A percentile compares a stretch with the other conserved stretches of the same genome.
Evolutionary conservation across 345 rosid genomes (phyloP).

Genomic region (Excoecaria agallocha): DNA sequence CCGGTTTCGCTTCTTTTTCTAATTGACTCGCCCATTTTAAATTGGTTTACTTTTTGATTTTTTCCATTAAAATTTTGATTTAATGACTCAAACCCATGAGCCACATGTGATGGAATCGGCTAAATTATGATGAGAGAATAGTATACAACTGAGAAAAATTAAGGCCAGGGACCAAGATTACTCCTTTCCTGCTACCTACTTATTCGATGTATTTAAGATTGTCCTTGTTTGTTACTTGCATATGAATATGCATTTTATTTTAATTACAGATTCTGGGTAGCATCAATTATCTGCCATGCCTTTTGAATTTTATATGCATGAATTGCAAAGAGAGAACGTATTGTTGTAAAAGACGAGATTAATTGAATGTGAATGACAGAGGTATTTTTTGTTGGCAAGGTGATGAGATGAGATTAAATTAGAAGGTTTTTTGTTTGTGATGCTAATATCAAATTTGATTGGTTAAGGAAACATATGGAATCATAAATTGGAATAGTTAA

Average conservation of each 20-base stretch:
- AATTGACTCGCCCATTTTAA: neutral
- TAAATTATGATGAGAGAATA: neutral
- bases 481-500: no score
- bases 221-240: neutral
- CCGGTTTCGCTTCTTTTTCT: conserved; percentile 20
- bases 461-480: no score
- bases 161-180: neutral
- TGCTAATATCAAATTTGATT: no score
- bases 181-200: neutral
- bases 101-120: neutral
- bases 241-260: neutral
- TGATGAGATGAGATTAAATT: no score
- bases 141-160: no score
- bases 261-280: neutral
- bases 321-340: neutral
- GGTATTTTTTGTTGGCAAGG: no score
- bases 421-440: no score
- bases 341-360: no score
- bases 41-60: neutral
- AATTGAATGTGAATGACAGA: no score
- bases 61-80: neutral
- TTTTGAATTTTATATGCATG: neutral
- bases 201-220: no score
- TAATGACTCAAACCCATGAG: neutral
- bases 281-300: neutral